Percentiles rank a stretch among this genome's conserved stretches.
phyloP scores from a whole-genome alignment of 129 eudicot species.

The Tagetes patula region DNA sequence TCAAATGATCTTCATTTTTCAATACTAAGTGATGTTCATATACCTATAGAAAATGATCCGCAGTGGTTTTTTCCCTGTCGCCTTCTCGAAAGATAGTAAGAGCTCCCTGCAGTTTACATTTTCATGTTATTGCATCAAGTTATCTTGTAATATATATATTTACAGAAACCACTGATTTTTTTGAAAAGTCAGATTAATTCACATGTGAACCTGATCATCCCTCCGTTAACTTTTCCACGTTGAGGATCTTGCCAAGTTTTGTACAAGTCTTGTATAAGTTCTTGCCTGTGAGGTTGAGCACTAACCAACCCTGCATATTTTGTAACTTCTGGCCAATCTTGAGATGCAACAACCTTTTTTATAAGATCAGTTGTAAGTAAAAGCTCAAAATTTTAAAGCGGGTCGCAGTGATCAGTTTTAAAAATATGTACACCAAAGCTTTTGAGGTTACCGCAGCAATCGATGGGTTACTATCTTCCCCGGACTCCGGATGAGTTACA shows the following conservation, averaged over 20 bases:
- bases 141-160: not conserved
- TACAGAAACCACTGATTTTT: not conserved
- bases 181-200: not conserved
- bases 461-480: constrained; percentile 77
- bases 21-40: not conserved
- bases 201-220: constrained; percentile 74
- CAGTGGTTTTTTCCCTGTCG: constrained; percentile 75
- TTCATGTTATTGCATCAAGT: not conserved
- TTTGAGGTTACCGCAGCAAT: constrained; percentile 64
- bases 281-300: constrained; percentile 95
- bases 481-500: constrained; percentile 75
- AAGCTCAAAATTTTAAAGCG: not conserved
- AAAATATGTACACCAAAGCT: not conserved
- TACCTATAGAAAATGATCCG: constrained; percentile 91
- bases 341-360: constrained; percentile 90
- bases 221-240: constrained; percentile 67
- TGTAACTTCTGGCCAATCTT: constrained; percentile 93
- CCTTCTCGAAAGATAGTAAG: constrained; percentile 66
- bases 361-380: not conserved
- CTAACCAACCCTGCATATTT: constrained; percentile 85
- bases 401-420: not conserved
- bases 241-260: constrained; percentile 88
- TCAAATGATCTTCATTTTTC: not conserved
- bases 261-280: constrained; percentile 84
- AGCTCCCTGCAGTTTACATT: constrained; percentile 62